Conservation (phyloP, 805 yeast species). For the Lachancea mirantina region DNA sequence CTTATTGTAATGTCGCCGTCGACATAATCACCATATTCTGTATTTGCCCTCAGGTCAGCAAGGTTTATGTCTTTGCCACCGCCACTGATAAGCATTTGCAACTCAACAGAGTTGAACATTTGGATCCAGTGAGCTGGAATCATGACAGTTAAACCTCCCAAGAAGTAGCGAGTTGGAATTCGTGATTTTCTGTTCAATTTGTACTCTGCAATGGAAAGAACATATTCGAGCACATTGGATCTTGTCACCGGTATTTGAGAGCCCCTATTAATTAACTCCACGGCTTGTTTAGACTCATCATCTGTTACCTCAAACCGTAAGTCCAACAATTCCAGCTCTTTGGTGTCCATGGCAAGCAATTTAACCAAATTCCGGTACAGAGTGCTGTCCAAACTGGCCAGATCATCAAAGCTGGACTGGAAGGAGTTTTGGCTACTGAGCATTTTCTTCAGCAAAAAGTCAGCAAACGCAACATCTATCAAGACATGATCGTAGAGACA, state of each 20-base stretch:
- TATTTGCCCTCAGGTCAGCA: constrained; percentile 56
- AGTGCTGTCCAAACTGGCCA: constrained; percentile 61
- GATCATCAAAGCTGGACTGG: constrained; percentile 61
- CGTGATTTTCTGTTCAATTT: constrained; percentile 59
- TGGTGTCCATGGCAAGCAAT: constrained; percentile 46
- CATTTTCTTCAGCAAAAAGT: constrained; percentile 75
- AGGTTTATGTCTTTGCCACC: constrained; percentile 64
- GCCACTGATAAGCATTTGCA: constrained; percentile 80
- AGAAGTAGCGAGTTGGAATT: constrained; percentile 56
- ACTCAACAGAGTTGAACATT: constrained; percentile 77
- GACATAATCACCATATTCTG: constrained; percentile 58
- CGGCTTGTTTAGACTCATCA: constrained; percentile 34
- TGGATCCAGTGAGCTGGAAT: constrained; percentile 70
- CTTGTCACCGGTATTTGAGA: constrained; percentile 46
- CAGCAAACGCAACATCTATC: constrained; percentile 78
- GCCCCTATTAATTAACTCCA: constrained; percentile 62
- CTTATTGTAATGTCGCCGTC: constrained; percentile 51
- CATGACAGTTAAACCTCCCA: constrained; percentile 57
- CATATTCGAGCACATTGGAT: constrained; percentile 60
- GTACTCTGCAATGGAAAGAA: constrained; percentile 71
- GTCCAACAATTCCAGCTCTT: constrained; percentile 48
- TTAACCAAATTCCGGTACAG: constrained; percentile 60
- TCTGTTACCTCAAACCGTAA: constrained; percentile 62
- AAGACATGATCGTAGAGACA: constrained; percentile 79
- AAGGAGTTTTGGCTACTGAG: constrained; percentile 32